These are phyloP conservation scores for Cytauxzoon felis DNA, from an alignment of 169 alveolate species.

Conservation along the genomic window DNA sequence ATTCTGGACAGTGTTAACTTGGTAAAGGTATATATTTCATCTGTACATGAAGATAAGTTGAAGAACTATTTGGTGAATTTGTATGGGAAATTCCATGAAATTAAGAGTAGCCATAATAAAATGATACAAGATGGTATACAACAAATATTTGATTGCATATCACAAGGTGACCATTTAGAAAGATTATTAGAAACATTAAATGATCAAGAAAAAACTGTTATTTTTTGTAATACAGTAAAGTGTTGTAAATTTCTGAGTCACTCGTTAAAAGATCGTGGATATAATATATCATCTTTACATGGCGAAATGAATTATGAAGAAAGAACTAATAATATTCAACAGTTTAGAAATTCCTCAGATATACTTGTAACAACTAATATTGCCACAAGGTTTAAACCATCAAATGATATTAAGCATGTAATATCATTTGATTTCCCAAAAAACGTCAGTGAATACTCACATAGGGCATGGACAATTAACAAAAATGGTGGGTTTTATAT, in stretches of 20 bases:
- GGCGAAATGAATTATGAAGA: constrained; percentile 61
- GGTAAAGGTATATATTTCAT: constrained; percentile 17
- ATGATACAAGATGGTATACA: not conserved
- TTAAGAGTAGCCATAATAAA: constrained; percentile 5
- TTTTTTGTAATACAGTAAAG: constrained; percentile 50
- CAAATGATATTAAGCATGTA: constrained; percentile 11
- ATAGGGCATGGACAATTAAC: constrained; percentile 21
- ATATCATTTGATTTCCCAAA: constrained; percentile 57
- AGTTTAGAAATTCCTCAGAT: constrained; percentile 1
- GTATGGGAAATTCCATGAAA: constrained; percentile 1
- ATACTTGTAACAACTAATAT: constrained; percentile 52
- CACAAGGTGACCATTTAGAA: constrained; percentile 42
- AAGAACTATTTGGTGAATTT: constrained; percentile 20
- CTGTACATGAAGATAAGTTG: constrained; percentile 28
- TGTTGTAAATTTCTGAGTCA: constrained; percentile 47
- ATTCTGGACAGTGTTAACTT: constrained; percentile 16
- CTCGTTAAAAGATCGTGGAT: constrained; percentile 46
- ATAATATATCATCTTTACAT: constrained; percentile 20
- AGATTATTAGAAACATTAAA: constrained; percentile 25
- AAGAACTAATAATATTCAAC: constrained; percentile 26
- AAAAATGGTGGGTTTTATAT: constrained; percentile 3
- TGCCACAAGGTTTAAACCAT: constrained; percentile 20
- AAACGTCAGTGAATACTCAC: constrained; percentile 36
- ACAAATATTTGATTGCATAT: constrained; percentile 37
- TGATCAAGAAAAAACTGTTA: constrained; percentile 14